Evolutionary conservation across 225 moss, liverwort and hornwort genomes (phyloP).

Genomic region (Pseudisothecium myosuroides): DNA sequence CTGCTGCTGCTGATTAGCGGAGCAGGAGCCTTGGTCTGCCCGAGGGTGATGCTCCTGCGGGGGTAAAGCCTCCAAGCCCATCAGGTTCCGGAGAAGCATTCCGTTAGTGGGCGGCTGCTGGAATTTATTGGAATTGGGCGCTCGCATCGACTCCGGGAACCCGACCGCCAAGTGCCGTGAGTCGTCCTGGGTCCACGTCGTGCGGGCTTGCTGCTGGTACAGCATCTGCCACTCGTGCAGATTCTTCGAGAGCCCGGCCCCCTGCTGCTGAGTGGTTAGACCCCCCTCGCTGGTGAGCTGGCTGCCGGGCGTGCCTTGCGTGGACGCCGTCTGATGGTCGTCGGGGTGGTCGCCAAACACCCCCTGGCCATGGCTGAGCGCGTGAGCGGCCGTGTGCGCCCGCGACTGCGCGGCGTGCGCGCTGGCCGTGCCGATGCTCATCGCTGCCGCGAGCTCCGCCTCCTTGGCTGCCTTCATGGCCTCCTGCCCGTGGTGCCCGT

Average conservation of each 20-base stretch:
- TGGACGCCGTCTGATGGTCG: slow-evolving; percentile 48
- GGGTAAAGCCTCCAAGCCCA: slow-evolving; percentile 59
- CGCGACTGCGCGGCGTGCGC: slow-evolving; percentile 40
- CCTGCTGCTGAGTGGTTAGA: slow-evolving; percentile 12
- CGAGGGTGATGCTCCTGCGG: slow-evolving; percentile 8
- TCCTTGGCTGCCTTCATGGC: slow-evolving; percentile 60
- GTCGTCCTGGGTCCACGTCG: slow-evolving; percentile 38
- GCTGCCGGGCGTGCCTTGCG: slow-evolving; percentile 48
- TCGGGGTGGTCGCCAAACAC: slow-evolving; percentile 12
- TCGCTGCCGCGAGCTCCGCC: slow-evolving; percentile 27
- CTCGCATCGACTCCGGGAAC: slow-evolving; percentile 39
- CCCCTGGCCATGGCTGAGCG: slow-evolving; percentile 29
- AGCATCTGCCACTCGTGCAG: slow-evolving; percentile 96
- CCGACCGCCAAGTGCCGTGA: slow-evolving; percentile 13
- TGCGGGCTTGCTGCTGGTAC: slow-evolving; percentile 55
- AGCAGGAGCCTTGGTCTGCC: slow-evolving; percentile 43
- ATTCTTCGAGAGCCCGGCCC: slow-evolving; percentile 37
- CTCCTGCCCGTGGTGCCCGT: slow-evolving; percentile 42
- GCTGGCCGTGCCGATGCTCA: slow-evolving; percentile 10
- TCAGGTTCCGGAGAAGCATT: slow-evolving; percentile 71
- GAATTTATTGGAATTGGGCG: slow-evolving; percentile 24
- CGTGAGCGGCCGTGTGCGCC: slow-evolving; percentile 48
- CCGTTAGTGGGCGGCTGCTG: slow-evolving; percentile 35
- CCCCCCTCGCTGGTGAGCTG: slow-evolving; percentile 45
- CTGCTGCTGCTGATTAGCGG: slow-evolving; percentile 67